Conservation (phyloP, 176 grass and related monocot genomes). For the Eleusine coracana region DNA sequence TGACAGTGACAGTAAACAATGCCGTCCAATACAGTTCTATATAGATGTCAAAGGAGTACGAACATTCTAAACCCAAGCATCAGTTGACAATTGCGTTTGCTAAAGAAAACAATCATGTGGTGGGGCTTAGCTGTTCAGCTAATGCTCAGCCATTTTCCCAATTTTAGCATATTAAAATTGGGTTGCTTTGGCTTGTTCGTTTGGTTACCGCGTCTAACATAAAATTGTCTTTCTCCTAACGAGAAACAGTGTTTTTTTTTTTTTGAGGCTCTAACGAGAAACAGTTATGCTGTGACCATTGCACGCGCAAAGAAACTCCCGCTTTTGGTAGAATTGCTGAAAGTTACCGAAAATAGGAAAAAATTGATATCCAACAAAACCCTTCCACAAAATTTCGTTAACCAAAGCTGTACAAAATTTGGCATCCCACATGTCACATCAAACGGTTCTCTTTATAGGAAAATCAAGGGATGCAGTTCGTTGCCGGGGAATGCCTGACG, state of each 20-base stretch:
- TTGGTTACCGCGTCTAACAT: background rate
- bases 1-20: conserved; percentile 36
- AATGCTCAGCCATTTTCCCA: background rate
- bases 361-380: background rate
- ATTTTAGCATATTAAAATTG: background rate
- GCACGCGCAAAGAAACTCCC: background rate
- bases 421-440: background rate
- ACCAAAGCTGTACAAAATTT: background rate
- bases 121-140: background rate
- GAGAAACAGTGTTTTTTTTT: background rate
- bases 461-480: background rate
- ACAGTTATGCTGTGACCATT: background rate
- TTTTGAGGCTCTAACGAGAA: background rate
- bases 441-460: background rate
- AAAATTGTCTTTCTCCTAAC: background rate
- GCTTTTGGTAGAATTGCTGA: background rate
- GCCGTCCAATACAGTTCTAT: background rate
- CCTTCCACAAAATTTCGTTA: background rate
- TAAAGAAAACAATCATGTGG: background rate
- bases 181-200: background rate
- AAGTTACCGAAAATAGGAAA: background rate
- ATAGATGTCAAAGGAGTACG: background rate
- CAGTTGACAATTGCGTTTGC: background rate
- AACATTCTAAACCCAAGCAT: background rate
- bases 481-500: background rate